Conservation (phyloP, 805 yeast species). For the Saturnispora serradocipensis region DNA sequence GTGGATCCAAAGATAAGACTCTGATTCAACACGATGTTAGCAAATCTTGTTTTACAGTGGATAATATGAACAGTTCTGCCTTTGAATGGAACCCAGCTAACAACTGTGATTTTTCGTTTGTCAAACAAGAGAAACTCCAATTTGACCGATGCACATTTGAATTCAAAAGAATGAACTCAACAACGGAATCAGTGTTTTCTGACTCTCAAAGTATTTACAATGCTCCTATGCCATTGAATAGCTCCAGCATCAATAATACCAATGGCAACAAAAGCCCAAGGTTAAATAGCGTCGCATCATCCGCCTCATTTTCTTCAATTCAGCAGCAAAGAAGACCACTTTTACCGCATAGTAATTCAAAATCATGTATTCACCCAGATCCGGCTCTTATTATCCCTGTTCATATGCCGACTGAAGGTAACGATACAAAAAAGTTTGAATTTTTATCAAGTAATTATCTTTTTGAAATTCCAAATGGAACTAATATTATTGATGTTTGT, state of each 20-base stretch:
- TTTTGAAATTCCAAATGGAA: conserved; percentile 37
- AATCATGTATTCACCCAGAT: conserved; percentile 1
- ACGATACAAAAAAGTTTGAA: conserved; percentile 37
- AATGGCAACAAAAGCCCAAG: not conserved
- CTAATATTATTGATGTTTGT: conserved; percentile 46
- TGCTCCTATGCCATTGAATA: not conserved
- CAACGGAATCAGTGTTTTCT: not conserved
- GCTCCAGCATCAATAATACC: not conserved
- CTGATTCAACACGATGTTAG: conserved; percentile 41
- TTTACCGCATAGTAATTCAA: conserved; percentile 10
- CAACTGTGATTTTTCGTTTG: conserved; percentile 39
- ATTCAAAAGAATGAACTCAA: conserved; percentile 9
- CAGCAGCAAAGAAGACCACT: conserved; percentile 14
- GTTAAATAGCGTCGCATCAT: conserved; percentile 3
- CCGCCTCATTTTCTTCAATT: conserved; percentile 5
- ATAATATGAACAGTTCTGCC: conserved; percentile 43
- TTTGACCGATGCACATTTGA: conserved; percentile 24
- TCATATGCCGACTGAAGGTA: conserved; percentile 33
- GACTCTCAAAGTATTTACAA: conserved; percentile 2
- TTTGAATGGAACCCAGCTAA: conserved; percentile 48
- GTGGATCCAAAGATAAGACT: conserved; percentile 42
- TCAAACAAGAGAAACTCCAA: conserved; percentile 40
- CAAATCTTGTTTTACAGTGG: conserved; percentile 34
- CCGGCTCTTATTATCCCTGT: conserved; percentile 33
- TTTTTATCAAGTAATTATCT: conserved; percentile 42